phyloP scores from a whole-genome alignment of 805 yeast species.

The Hanseniaspora clermontiae region DNA sequence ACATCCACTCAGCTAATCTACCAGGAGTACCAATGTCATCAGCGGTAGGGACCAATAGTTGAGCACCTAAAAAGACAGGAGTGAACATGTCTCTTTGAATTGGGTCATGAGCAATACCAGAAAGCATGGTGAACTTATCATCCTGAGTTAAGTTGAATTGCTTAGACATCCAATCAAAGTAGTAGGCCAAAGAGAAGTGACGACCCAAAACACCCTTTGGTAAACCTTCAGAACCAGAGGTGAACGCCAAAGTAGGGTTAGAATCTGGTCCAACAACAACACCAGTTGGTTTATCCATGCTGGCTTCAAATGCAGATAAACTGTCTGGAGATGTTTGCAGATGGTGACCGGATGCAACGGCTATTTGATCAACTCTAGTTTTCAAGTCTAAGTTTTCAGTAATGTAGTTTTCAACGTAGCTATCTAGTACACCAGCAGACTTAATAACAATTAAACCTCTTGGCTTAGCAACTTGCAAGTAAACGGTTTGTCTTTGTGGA shows the following conservation, averaged over 20 bases:
- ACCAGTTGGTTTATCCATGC: slow-evolving; percentile 55
- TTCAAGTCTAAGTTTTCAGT: slow-evolving; percentile 56
- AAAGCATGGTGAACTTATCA: slow-evolving; percentile 91
- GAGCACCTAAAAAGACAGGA: slow-evolving; percentile 91
- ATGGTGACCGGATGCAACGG: slow-evolving; percentile 41
- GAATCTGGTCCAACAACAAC: slow-evolving; percentile 94
- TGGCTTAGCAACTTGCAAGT: slow-evolving; percentile 87
- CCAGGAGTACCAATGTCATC: slow-evolving; percentile 99
- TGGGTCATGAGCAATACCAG: slow-evolving; percentile 99
- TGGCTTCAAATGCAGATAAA: slow-evolving; percentile 35
- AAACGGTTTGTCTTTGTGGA: slow-evolving; percentile 91
- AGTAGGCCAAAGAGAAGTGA: slow-evolving; percentile 91
- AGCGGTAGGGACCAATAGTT: slow-evolving; percentile 80
- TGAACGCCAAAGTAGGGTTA: slow-evolving; percentile 90
- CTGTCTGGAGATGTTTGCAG: slow-evolving; percentile 32
- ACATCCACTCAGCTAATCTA: slow-evolving; percentile 94
- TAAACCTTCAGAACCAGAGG: slow-evolving; percentile 95
- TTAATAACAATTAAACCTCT: slow-evolving; percentile 77
- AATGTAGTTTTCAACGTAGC: slow-evolving; percentile 68
- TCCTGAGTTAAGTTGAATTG: slow-evolving; percentile 62
- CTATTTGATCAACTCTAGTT: slow-evolving; percentile 64
- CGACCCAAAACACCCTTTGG: slow-evolving; percentile 99
- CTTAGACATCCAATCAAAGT: slow-evolving; percentile 97
- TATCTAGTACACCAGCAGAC: slow-evolving; percentile 76
- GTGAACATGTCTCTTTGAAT: slow-evolving; percentile 99